Conservation (phyloP, 2,329 filamentous ascomycete species). For the Fusarium sp. region DNA sequence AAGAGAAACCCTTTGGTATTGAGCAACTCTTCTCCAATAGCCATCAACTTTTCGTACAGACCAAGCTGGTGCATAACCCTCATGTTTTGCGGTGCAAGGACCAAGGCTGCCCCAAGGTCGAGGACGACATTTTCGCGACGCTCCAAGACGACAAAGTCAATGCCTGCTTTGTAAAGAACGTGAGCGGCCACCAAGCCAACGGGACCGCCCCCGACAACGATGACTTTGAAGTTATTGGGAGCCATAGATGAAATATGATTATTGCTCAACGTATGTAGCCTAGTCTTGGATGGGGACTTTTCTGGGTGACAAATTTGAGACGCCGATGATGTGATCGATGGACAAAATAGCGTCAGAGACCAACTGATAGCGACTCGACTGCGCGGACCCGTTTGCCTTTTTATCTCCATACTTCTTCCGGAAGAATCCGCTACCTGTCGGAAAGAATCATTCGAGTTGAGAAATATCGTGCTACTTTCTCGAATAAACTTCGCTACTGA, state of each 20-base stretch:
- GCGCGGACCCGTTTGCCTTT: background rate
- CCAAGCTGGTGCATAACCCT: conserved; percentile 29
- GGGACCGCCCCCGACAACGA: conserved; percentile 53
- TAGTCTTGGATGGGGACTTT: background rate
- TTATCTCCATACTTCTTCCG: background rate
- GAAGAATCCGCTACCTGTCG: background rate
- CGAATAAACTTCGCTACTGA: background rate
- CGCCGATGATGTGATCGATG: background rate
- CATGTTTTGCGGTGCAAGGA: conserved; percentile 13
- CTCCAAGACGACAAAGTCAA: conserved; percentile 52
- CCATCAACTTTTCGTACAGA: conserved; percentile 3
- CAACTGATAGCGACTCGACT: background rate
- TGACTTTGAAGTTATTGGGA: conserved; percentile 22
- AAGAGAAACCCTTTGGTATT: conserved; percentile 2
- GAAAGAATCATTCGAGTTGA: background rate
- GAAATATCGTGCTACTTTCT: background rate
- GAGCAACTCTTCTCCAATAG: background rate
- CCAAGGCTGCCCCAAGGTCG: conserved; percentile 39
- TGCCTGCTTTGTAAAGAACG: conserved; percentile 49
- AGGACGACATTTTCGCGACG: conserved; percentile 34
- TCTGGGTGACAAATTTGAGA: background rate
- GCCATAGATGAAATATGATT: background rate
- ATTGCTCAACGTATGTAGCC: background rate
- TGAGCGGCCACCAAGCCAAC: conserved; percentile 50
- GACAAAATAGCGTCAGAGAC: conserved; percentile 1